These are phyloP conservation scores for Kwoniella pini DNA, from an alignment of 768 basidiomycete species.

Conservation along the genomic window DNA sequence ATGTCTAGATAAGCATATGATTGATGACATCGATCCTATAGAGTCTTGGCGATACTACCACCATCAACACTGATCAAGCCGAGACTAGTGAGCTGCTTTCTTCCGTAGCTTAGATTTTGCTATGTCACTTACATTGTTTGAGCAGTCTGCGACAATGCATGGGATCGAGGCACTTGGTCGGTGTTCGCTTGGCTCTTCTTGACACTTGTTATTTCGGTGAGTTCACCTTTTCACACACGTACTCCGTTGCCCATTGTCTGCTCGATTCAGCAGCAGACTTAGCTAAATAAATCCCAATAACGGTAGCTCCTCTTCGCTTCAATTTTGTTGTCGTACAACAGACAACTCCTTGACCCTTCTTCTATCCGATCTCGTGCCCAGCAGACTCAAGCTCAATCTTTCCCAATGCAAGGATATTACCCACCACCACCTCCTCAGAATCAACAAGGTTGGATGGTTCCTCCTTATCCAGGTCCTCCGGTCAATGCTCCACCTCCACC, in stretches of 20 bases:
- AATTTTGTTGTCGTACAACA: constrained; percentile 70
- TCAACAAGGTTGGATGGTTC: constrained; percentile 46
- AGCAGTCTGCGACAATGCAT: constrained; percentile 67
- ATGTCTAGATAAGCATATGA: too few species aligned
- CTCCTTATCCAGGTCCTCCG: constrained; percentile 53
- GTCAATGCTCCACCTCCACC: constrained; percentile 5
- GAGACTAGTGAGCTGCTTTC: constrained; percentile 13
- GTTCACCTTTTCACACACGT: constrained; percentile 49
- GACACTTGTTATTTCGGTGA: constrained; percentile 59
- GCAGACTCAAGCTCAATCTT: constrained; percentile 23
- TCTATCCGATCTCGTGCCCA: constrained; percentile 52
- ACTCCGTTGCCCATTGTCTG: too few species aligned
- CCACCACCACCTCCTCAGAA: constrained; percentile 26
- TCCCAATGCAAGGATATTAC: constrained; percentile 31
- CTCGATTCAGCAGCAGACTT: too few species aligned
- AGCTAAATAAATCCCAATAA: too few species aligned
- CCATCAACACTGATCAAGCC: constrained; percentile 27
- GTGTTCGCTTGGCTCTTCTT: constrained; percentile 68
- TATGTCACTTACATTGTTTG: background rate
- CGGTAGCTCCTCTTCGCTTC: constrained; percentile 62
- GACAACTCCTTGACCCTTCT: constrained; percentile 71
- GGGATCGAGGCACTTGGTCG: constrained; percentile 68
- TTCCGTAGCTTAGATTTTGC: background rate
- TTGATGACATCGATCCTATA: background rate
- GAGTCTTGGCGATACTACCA: constrained; percentile 15